phyloP scores from a whole-genome alignment of 306 rosid species.

The Parietaria judaica region DNA sequence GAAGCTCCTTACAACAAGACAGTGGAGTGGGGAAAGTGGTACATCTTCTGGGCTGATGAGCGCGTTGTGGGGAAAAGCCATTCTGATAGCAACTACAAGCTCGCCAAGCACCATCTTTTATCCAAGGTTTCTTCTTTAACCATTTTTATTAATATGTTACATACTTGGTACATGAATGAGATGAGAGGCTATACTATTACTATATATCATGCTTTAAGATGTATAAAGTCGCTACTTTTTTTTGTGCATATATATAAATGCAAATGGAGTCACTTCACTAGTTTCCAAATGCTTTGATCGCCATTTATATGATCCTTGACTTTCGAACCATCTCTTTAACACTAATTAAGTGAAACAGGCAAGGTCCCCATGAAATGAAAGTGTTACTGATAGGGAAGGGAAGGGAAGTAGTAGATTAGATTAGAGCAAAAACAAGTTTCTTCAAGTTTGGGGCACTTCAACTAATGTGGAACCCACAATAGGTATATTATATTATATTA shows the following conservation, averaged over 20 bases:
- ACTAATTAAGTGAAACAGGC: neutral
- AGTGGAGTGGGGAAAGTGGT: slow-evolving; percentile 96
- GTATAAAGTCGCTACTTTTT: neutral
- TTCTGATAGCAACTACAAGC: slow-evolving; percentile 91
- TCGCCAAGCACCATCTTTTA: slow-evolving; percentile 71
- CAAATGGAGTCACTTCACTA: neutral
- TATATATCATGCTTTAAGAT: neutral
- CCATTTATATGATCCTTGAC: neutral
- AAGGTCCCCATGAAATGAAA: neutral
- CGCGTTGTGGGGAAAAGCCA: slow-evolving; percentile 89
- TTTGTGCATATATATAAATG: neutral
- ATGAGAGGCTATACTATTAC: neutral
- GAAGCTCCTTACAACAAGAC: slow-evolving; percentile 93
- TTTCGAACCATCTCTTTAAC: no score
- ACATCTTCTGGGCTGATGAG: slow-evolving; percentile 95
- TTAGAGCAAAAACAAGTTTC: neutral
- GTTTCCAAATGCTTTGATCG: neutral
- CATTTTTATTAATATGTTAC: slow-evolving; percentile 3
- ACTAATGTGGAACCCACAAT: slow-evolving; percentile 7
- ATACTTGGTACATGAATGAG: neutral
- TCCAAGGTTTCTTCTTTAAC: slow-evolving; percentile 58
- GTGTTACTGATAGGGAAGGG: neutral
- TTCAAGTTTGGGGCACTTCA: slow-evolving; percentile 6
- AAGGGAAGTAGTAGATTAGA: neutral
- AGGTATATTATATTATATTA: no score